Base-by-base conservation (phyloP, 1,284 basidiomycete species). In the Bjerkandera adusta region DNA sequence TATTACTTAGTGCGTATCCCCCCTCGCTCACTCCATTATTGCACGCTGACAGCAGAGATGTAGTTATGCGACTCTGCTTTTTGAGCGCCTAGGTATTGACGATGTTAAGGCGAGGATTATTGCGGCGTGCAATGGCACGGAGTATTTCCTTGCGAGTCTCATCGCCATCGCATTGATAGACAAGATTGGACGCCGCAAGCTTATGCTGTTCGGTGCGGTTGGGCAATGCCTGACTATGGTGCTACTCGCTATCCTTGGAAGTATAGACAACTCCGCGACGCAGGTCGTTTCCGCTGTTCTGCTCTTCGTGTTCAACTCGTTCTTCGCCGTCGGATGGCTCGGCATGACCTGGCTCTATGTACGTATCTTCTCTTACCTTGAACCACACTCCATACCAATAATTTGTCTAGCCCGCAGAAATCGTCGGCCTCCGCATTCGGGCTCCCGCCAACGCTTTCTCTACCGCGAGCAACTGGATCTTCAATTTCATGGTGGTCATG, bases 331-430 rank as follows among this genome's bases (percentile, higher is more conserved):
- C 46, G 84, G 83, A 29, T 85, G 82, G 83, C 74, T 85, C 60
- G 82, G 82, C 20, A 84, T 86, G 78, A 81, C 83, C 4, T 83
- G 82, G 79, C 65, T 84, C 45, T 81, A 81, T 54, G 77, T 81
- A 50, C 57, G 76, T 68, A 16, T n/a, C n/a, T n/a, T n/a, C n/a
- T n/a, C n/a, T n/a, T n/a, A n/a, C n/a, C n/a, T n/a, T n/a, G n/a
- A n/a, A n/a, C n/a, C n/a, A n/a, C n/a, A n/a, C n/a, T n/a, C n/a
- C n/a, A n/a, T n/a, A 48, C 30, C 41, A n/a, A 36, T 18, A 10
- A 0, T 41, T 21, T 21, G 27, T 20, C 13, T 57, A 82, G 73
- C 78, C 82, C 45, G 82, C 81, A n/a, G 81, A 85, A 60, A 79
- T 84, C 37, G 76, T 79, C 15, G 76, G 77, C 15, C 60, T 85